Percentiles rank a stretch among this genome's conserved stretches.
These are phyloP conservation scores for Paraconiothyrium brasiliense DNA, from an alignment of 2,329 filamentous ascomycete species.

Conservation along the genomic window DNA sequence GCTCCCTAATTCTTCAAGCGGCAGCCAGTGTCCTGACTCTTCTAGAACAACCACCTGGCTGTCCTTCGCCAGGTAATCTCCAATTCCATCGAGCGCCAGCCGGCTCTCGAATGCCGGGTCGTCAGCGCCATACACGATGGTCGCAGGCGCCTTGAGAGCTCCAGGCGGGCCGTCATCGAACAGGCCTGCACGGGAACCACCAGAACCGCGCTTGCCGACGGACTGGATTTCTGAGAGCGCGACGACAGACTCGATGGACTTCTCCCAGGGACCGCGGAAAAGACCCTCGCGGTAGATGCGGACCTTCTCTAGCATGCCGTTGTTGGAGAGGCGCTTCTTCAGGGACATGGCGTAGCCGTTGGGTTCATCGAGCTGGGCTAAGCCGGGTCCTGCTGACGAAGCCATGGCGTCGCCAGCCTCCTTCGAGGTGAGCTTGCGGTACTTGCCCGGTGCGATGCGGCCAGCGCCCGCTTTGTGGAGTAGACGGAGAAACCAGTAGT, in stretches of 20 bases:
- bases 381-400: slow-evolving; percentile 61
- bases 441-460: slow-evolving; percentile 26
- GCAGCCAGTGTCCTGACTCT: slow-evolving; percentile 62
- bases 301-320: slow-evolving; percentile 62
- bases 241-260: slow-evolving; percentile 60
- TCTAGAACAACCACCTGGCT: slow-evolving; percentile 63
- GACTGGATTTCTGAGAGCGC: slow-evolving; percentile 55
- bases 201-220: slow-evolving; percentile 20
- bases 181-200: slow-evolving; percentile 47
- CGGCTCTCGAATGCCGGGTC: slow-evolving; percentile 62
- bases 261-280: slow-evolving; percentile 58
- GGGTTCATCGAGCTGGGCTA: slow-evolving; percentile 51
- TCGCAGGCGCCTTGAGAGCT: slow-evolving; percentile 61
- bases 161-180: slow-evolving; percentile 58
- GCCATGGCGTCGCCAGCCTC: slow-evolving; percentile 60
- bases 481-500: slow-evolving; percentile 58
- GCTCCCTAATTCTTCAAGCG: slow-evolving; percentile 57
- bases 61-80: slow-evolving; percentile 59
- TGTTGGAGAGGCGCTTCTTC: slow-evolving; percentile 47
- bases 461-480: slow-evolving; percentile 53
- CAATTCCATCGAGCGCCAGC: slow-evolving; percentile 62
- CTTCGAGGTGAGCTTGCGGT: slow-evolving; percentile 21
- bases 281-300: slow-evolving; percentile 64
- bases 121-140: slow-evolving; percentile 62
- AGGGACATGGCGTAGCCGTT: slow-evolving; percentile 52